Evolutionary conservation across 116 monocot genomes (phyloP).

Genomic region (Cymodocea nodosa): DNA sequence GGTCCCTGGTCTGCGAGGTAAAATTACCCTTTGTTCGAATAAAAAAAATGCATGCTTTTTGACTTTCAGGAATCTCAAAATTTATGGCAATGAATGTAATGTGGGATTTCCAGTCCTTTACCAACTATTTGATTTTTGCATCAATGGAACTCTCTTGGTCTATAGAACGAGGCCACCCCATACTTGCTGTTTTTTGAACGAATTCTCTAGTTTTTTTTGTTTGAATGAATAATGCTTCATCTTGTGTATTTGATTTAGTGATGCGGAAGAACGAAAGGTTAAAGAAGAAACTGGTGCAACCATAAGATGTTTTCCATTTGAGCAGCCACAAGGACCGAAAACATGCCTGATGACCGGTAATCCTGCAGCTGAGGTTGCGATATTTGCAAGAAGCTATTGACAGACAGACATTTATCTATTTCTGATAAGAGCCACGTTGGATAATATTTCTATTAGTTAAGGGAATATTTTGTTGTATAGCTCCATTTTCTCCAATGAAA

Average conservation of each 20-base stretch:
- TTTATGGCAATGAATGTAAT: no score
- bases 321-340: slow-evolving; percentile 62
- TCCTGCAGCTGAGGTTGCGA: slow-evolving; percentile 72
- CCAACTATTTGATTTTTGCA: no score
- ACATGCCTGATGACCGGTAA: slow-evolving; percentile 90
- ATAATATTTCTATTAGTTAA: not conserved
- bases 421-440: not conserved
- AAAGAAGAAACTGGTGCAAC: slow-evolving; percentile 97
- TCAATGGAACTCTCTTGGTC: not conserved
- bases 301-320: slow-evolving; percentile 90
- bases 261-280: slow-evolving; percentile 74
- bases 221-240: not conserved
- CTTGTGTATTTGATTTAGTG: slow-evolving; percentile 23
- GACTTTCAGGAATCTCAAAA: no score
- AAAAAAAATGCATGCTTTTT: no score
- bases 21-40: not conserved
- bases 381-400: slow-evolving; percentile 91
- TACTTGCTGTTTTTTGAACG: no score
- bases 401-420: not conserved
- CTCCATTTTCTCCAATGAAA: not conserved
- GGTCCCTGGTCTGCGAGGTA: slow-evolving; percentile 98
- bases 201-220: no score
- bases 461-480: not conserved
- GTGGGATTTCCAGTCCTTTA: no score
- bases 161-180: not conserved